These are phyloP conservation scores for Chlamydomonas urium DNA, from an alignment of 139 green algal species.

Conservation along the genomic window DNA sequence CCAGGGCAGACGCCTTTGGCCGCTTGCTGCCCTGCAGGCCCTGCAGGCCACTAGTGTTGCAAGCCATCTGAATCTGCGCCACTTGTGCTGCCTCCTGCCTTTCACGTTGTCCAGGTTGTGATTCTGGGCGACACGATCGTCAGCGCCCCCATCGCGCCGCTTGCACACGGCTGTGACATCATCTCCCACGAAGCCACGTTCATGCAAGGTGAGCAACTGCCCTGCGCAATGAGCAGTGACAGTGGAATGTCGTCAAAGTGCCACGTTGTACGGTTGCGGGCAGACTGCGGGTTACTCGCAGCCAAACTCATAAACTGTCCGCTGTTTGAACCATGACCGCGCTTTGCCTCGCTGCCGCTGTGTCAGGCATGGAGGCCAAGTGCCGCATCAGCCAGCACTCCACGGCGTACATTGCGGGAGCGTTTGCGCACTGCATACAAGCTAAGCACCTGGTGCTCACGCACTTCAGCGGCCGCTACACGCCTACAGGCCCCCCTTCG, in stretches of 20 bases:
- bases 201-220: slow-evolving; percentile 20
- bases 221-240: no score
- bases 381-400: slow-evolving; percentile 79
- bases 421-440: slow-evolving; percentile 70
- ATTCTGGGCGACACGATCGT: slow-evolving; percentile 90
- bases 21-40: no score
- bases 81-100: background rate
- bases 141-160: slow-evolving; percentile 54
- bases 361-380: slow-evolving; percentile 67
- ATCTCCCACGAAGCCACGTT: slow-evolving; percentile 94
- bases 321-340: no score
- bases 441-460: slow-evolving; percentile 83
- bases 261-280: no score
- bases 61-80: background rate
- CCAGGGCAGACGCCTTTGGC: no score
- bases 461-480: slow-evolving; percentile 87
- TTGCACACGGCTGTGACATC: slow-evolving; percentile 65
- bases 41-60: no score
- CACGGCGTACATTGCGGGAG: slow-evolving; percentile 82
- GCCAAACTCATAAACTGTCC: no score
- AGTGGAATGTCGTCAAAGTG: no score
- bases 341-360: no score
- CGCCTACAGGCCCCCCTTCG: background rate
- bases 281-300: no score
- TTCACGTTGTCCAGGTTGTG: slow-evolving; percentile 59